A percentile compares a stretch with the other conserved stretches of the same genome.
Evolutionary conservation across 2,329 filamentous ascomycete genomes (phyloP).

Genomic region (Trichoderma polysporum): DNA sequence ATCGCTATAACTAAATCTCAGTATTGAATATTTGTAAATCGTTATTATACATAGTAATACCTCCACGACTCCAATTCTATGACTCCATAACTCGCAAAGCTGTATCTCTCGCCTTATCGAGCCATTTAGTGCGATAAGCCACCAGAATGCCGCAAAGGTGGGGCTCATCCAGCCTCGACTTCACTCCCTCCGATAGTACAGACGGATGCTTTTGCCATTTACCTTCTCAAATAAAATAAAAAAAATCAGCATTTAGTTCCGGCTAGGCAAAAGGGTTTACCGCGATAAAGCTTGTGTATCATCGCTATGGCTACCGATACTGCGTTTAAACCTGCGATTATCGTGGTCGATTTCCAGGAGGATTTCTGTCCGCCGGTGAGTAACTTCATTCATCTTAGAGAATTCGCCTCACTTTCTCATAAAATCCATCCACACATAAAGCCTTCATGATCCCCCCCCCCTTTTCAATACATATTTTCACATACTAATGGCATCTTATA

Average conservation of each 20-base stretch:
- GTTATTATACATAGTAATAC: no score
- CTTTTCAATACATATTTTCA: background rate
- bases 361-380: constrained; percentile 90
- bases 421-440: background rate
- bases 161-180: background rate
- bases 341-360: constrained; percentile 88
- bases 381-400: constrained; percentile 16
- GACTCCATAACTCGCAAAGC: no score
- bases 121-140: background rate
- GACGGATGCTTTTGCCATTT: no score
- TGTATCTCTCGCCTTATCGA: background rate
- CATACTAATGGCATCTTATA: constrained; percentile 37
- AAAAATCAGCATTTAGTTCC: no score
- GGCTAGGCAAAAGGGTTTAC: no score
- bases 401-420: background rate
- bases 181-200: no score
- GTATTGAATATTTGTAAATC: no score
- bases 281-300: no score
- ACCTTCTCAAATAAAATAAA: no score
- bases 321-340: constrained; percentile 50
- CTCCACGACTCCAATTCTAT: no score
- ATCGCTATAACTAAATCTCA: background rate
- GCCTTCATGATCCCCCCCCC: background rate
- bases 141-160: background rate
- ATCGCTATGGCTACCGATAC: background rate